Evolutionary conservation across 257 asterid species (phyloP).

Genomic region (Lycium barbarum): DNA sequence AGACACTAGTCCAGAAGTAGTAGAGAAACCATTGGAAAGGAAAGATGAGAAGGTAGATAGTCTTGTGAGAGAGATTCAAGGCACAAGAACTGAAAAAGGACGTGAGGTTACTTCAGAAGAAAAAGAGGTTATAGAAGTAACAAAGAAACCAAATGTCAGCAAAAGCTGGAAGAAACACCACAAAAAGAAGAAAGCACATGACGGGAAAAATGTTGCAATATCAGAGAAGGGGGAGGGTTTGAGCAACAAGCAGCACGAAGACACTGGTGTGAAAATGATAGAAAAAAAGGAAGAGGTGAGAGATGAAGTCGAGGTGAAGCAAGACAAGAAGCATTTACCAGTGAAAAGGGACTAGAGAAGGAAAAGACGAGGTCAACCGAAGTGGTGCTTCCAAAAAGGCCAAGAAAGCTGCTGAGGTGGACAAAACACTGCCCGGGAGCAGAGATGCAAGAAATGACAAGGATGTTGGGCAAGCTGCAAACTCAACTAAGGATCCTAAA

Average conservation of each 20-base stretch:
- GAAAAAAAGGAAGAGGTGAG: not conserved
- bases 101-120: slow-evolving; percentile 25
- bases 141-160: slow-evolving; percentile 23
- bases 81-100: not conserved
- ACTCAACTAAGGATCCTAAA: not conserved
- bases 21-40: slow-evolving; percentile 3
- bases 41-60: slow-evolving; percentile 5
- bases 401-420: slow-evolving; percentile 27
- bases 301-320: not conserved
- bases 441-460: slow-evolving; percentile 13
- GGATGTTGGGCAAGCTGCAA: not conserved
- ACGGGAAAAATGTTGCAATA: slow-evolving; percentile 21
- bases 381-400: slow-evolving; percentile 26
- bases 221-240: slow-evolving; percentile 13
- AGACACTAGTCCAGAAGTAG: not conserved
- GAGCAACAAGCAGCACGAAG: slow-evolving; percentile 8
- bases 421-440: not conserved
- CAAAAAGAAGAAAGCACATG: slow-evolving; percentile 34
- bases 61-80: not conserved
- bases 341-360: slow-evolving; percentile 14
- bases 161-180: slow-evolving; percentile 8
- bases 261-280: not conserved
- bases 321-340: not conserved
- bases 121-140: slow-evolving; percentile 22
- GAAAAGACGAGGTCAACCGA: not conserved